Evolutionary conservation across 2,329 filamentous ascomycete species (phyloP), one percentile per base, ranked within the genome.

Genomic region (Fusarium sp.): DNA sequence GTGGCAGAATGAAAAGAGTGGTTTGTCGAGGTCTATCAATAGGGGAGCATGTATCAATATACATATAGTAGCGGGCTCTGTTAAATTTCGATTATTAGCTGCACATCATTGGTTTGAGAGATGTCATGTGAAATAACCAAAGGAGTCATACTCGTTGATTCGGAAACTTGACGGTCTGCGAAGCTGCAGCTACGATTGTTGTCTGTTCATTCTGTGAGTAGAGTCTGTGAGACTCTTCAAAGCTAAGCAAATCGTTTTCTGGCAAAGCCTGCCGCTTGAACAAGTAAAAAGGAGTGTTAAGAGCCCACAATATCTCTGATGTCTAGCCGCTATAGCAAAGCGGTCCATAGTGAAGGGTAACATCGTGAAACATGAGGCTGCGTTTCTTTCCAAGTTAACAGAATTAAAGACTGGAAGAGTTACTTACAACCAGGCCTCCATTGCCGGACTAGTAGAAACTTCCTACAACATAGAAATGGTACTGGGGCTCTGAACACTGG

Each of bases 1-100:
- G 8, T 38, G 27, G 22, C 53, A 51, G 41, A 51, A 55, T 41
- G 32, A 25, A 67, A 34, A 49, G 38, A 61, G 40, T 48, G 24
- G 24, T 13, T 44, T 22, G 16, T n/a, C 18, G n/a, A 25, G 25
- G 32, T 27, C 24, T 13, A 13, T 18, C 44, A 3, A 46, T 16
- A 49, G 32, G 20, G 15, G 20, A n/a, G n/a, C 18, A 29, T 54
- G 24, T 44, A 43, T 38, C 12, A 34, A 18, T 41, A 49, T 59
- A 24, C 10, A 41, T 10, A 24, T 34, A 22, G 12, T 30, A 38
- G 20, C 15, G 34, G 30, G 13, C 27, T 51, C 40, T n/a, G 27
- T 13, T 16, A 40, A 53, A 20, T 25, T 6, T 20, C 6, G 25
- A 32, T 27, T n/a, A 15, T 34, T n/a, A 27, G 29, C 8, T 34